Percentiles rank a stretch among this genome's conserved stretches.
These are phyloP conservation scores for Erysiphe pulchra DNA, from an alignment of 2,329 filamentous ascomycete species.

Conservation along the genomic window DNA sequence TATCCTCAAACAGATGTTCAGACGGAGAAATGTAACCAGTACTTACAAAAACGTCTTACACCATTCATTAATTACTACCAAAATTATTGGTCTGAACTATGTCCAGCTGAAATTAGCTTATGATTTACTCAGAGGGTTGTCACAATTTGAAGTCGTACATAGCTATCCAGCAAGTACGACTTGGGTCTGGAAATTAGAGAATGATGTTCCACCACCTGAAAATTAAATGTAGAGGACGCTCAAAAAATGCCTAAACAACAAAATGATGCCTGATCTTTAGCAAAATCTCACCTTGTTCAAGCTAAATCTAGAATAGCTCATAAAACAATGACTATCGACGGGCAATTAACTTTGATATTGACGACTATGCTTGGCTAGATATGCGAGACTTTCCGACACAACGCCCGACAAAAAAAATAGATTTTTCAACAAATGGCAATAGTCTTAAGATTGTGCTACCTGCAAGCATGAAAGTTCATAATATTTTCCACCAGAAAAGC, in stretches of 20 bases:
- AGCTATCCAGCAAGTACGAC: not conserved
- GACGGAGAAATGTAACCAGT: not conserved
- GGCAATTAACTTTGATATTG: not conserved
- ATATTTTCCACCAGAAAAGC: too few relatives aligned
- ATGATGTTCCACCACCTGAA: too few relatives aligned
- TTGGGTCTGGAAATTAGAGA: too few relatives aligned
- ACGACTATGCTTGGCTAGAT: not conserved
- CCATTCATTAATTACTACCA: not conserved
- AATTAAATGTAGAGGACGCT: too few relatives aligned
- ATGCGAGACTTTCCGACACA: not conserved
- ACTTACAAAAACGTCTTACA: not conserved
- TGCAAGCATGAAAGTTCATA: too few relatives aligned
- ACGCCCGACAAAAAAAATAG: not conserved
- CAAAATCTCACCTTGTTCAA: too few relatives aligned
- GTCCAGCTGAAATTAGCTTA: too few relatives aligned
- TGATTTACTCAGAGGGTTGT: too few relatives aligned
- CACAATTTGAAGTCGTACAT: too few relatives aligned
- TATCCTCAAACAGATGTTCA: not conserved
- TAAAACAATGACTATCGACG: not conserved
- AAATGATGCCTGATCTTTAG: too few relatives aligned
- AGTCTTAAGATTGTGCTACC: too few relatives aligned
- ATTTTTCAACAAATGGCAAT: not conserved
- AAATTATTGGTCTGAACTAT: not conserved
- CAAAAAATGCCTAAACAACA: too few relatives aligned
- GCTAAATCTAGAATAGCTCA: not conserved